These are phyloP conservation scores for Fomitopsis palustris DNA, from an alignment of 1,284 basidiomycete species.

Conservation along the genomic window DNA sequence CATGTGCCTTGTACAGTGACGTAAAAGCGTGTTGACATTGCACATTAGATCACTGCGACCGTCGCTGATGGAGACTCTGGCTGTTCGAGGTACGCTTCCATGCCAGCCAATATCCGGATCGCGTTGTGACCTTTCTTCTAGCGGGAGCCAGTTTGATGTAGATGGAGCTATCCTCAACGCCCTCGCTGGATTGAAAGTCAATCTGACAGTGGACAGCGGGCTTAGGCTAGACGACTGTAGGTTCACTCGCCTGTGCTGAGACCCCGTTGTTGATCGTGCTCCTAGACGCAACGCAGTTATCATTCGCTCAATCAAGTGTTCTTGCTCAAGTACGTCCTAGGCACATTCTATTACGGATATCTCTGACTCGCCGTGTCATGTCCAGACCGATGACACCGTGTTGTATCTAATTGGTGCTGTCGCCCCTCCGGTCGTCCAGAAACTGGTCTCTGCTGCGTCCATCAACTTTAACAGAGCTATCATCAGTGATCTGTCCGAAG, in stretches of 20 bases:
- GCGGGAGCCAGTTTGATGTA: not conserved
- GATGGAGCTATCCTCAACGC: not conserved
- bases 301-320: not conserved
- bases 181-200: not conserved
- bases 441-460: not conserved
- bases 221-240: not conserved
- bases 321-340: not conserved
- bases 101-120: no score
- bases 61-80: not conserved
- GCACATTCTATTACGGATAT: not conserved
- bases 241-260: not conserved
- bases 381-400: not conserved
- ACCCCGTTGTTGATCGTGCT: not conserved
- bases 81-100: not conserved
- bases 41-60: not conserved
- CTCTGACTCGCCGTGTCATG: not conserved
- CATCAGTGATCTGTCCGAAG: not conserved
- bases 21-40: not conserved
- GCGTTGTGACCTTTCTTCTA: not conserved
- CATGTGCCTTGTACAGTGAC: not conserved
- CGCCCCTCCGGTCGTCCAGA: not conserved
- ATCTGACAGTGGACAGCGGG: not conserved
- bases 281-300: not conserved
- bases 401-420: not conserved
- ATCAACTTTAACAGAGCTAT: not conserved